phyloP scores from a whole-genome alignment of 208 protist genomes.

The Crithidia bombi region DNA sequence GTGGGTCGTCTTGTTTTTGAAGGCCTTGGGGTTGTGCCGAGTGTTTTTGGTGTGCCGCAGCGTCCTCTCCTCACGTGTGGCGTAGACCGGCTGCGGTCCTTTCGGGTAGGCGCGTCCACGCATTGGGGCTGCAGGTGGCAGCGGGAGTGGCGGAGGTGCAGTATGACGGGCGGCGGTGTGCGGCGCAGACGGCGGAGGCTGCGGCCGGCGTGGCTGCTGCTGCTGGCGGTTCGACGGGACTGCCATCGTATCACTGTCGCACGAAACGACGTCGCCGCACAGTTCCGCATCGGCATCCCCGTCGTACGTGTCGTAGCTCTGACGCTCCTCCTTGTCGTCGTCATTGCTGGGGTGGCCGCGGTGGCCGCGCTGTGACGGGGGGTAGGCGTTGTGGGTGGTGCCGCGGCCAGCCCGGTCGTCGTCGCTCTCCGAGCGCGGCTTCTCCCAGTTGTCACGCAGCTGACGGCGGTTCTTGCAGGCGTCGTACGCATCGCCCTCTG shows the following conservation, averaged over 20 bases:
- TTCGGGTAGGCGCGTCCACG: neutral
- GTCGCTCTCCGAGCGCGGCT: neutral
- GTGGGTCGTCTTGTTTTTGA: slow-evolving; percentile 43
- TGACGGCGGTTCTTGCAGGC: neutral
- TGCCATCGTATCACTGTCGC: neutral
- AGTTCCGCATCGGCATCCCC: neutral
- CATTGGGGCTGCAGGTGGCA: neutral
- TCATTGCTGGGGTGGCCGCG: neutral
- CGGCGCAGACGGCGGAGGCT: neutral
- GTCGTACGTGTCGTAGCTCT: neutral
- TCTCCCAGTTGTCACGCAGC: slow-evolving; percentile 18
- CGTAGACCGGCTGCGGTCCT: neutral
- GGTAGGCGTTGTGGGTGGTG: neutral
- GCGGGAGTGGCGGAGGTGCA: neutral
- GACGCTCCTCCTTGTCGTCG: neutral
- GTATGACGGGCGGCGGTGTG: neutral
- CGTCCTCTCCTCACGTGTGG: neutral
- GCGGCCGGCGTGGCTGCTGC: neutral
- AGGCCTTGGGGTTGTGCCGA: slow-evolving; percentile 27
- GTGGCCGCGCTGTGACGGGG: neutral
- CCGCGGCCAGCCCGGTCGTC: neutral
- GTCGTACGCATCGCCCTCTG: neutral
- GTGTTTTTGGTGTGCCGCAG: neutral
- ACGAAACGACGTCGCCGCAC: slow-evolving; percentile 11
- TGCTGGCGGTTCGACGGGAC: neutral